phyloP scores from a whole-genome alignment of 306 rosid species.

The Psophocarpus tetragonolobus region DNA sequence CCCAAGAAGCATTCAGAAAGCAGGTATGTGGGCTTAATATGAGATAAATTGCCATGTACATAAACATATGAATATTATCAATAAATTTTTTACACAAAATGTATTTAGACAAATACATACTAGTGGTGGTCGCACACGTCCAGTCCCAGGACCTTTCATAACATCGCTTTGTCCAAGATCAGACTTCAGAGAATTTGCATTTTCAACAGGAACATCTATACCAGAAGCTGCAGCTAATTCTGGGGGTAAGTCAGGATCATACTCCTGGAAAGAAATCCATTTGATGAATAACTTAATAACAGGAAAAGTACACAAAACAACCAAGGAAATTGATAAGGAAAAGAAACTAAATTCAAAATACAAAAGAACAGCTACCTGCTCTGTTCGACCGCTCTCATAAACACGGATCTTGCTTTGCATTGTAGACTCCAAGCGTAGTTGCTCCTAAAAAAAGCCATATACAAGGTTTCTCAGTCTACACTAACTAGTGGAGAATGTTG shows the following conservation, averaged over 20 bases:
- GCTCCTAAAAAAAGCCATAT: conserved; percentile 64
- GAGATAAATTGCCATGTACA: background rate
- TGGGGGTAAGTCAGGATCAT: conserved; percentile 99
- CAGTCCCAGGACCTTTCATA: conserved; percentile 54
- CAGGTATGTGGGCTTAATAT: background rate
- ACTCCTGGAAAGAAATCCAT: conserved; percentile 61
- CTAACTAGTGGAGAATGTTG: conserved; percentile 4
- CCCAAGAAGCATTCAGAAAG: background rate
- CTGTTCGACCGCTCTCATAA: conserved; percentile 95
- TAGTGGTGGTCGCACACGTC: conserved; percentile 71
- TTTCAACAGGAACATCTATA: conserved; percentile 57
- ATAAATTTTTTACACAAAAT: background rate
- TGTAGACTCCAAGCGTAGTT: conserved; percentile 93
- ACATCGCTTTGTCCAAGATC: conserved; percentile 68
- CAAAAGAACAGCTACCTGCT: conserved; percentile 61
- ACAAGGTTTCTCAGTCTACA: conserved; percentile 27
- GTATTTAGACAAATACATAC: conserved; percentile 50
- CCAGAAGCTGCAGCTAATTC: conserved; percentile 97
- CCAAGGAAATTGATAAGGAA: background rate
- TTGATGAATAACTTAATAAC: conserved; percentile 6
- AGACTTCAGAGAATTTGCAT: conserved; percentile 57
- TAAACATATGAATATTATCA: background rate
- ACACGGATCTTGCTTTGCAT: conserved; percentile 99
- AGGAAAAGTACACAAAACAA: background rate
- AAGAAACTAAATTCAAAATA: conserved; percentile 23